These are phyloP conservation scores for Daedaleopsis sinensis DNA, from an alignment of 768 basidiomycete genomes.

Conservation along the genomic window DNA sequence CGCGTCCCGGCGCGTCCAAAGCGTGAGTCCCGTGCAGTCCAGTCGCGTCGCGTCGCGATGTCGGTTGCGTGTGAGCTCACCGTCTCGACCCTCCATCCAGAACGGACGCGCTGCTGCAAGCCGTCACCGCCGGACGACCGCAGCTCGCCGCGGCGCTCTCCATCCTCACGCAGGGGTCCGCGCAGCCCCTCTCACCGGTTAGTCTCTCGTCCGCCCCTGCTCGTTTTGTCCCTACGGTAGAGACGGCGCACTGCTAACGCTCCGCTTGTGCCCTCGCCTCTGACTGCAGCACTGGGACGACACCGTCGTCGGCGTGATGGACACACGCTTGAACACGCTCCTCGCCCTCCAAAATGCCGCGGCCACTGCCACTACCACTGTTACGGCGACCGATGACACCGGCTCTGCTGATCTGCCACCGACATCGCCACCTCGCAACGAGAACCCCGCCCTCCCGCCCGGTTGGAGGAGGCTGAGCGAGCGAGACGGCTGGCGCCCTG, in stretches of 20 bases:
- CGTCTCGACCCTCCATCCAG: conserved; percentile 13
- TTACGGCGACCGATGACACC: neutral
- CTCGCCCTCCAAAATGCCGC: conserved; percentile 23
- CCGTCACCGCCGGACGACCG: conserved; percentile 41
- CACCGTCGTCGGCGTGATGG: conserved; percentile 57
- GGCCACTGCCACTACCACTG: neutral
- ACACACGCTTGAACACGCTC: conserved; percentile 49
- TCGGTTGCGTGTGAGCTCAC: neutral
- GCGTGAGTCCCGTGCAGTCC: conserved; percentile 37
- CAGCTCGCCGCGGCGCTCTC: conserved; percentile 16
- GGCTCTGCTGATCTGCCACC: neutral
- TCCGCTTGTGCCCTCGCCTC: neutral
- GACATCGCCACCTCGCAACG: neutral
- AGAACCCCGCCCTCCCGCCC: conserved; percentile 21
- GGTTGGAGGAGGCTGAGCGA: conserved; percentile 61
- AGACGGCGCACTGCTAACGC: neutral
- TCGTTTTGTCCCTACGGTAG: too few relatives aligned
- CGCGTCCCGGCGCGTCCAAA: conserved; percentile 22
- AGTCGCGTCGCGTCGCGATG: neutral
- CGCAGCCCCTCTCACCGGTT: neutral
- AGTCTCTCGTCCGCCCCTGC: neutral
- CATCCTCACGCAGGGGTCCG: conserved; percentile 4
- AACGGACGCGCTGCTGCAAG: conserved; percentile 41
- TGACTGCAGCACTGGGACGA: conserved; percentile 51
- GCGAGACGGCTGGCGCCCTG: conserved; percentile 56